A percentile compares a stretch with the other conserved stretches of the same genome.
These are phyloP conservation scores for Penicillium sp. DNA, from an alignment of 2,329 filamentous ascomycete genomes.

Conservation along the genomic window DNA sequence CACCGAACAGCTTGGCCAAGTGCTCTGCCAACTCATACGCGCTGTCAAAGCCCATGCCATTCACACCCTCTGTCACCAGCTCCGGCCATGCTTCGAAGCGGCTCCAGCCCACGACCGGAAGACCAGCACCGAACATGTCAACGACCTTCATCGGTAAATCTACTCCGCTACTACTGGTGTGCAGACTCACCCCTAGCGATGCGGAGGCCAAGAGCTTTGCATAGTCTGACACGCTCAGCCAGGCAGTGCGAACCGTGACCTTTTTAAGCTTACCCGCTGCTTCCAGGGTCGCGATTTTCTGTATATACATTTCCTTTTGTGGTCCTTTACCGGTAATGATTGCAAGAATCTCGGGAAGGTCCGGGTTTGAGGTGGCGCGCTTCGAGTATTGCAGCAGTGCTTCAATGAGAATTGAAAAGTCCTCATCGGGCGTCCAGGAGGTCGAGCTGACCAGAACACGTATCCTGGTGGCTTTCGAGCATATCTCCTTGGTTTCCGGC, in stretches of 20 bases:
- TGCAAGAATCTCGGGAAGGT: slow-evolving; percentile 69
- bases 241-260: slow-evolving; percentile 75
- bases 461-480: slow-evolving; percentile 55
- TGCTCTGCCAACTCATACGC: slow-evolving; percentile 64
- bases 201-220: slow-evolving; percentile 79
- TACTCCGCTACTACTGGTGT: slow-evolving; percentile 90
- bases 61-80: slow-evolving; percentile 81
- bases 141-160: slow-evolving; percentile 99
- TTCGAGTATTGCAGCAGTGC: slow-evolving; percentile 74
- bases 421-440: slow-evolving; percentile 96
- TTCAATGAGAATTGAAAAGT: slow-evolving; percentile 83
- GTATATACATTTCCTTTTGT: slow-evolving; percentile 72
- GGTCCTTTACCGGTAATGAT: slow-evolving; percentile 96
- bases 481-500: slow-evolving; percentile 62
- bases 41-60: slow-evolving; percentile 81
- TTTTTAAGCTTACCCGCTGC: slow-evolving; percentile 63
- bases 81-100: slow-evolving; percentile 86
- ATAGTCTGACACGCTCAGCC: slow-evolving; percentile 82
- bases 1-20: slow-evolving; percentile 64
- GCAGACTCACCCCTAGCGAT: slow-evolving; percentile 85
- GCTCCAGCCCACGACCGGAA: slow-evolving; percentile 85
- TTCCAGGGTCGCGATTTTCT: slow-evolving; percentile 62
- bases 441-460: slow-evolving; percentile 86
- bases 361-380: slow-evolving; percentile 43
- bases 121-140: slow-evolving; percentile 94